These are phyloP conservation scores for Hypoxylon fragiforme DNA, from an alignment of 495 filamentous ascomycete species.

Conservation along the genomic window DNA sequence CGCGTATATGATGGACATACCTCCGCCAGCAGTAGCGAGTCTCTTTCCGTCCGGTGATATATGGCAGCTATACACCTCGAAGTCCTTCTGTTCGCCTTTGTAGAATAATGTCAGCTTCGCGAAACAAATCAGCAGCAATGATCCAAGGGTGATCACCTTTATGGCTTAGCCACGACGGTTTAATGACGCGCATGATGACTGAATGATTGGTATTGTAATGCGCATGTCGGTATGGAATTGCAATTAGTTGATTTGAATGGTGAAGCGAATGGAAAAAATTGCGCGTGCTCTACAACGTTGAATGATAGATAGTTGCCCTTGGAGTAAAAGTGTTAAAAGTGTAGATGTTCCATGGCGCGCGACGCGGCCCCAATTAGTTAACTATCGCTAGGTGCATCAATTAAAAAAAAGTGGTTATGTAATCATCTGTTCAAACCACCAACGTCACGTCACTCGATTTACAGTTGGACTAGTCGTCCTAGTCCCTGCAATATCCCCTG, in stretches of 20 bases:
- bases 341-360: constrained; percentile 27
- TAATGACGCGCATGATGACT: constrained; percentile 78
- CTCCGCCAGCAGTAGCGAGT: constrained; percentile 91
- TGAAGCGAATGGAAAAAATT: background rate
- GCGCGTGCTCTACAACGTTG: constrained; percentile 18
- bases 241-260: constrained; percentile 1
- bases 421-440: constrained; percentile 11
- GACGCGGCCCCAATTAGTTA: constrained; percentile 40
- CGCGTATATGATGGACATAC: constrained; percentile 49
- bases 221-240: constrained; percentile 34
- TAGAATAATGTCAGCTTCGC: constrained; percentile 10
- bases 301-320: constrained; percentile 22
- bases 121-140: constrained; percentile 3
- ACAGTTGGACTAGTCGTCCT: no score
- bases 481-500: background rate
- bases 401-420: constrained; percentile 20
- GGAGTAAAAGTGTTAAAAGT: constrained; percentile 5
- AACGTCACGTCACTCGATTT: background rate
- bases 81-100: constrained; percentile 89
- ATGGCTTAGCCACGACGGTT: constrained; percentile 91
- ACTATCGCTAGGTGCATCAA: constrained; percentile 4
- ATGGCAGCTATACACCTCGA: constrained; percentile 97
- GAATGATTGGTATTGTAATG: constrained; percentile 28
- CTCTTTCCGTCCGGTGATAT: constrained; percentile 91
- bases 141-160: constrained; percentile 60